phyloP scores from a whole-genome alignment of 108 stramenopile species.

The Cyclotella distinguenda region DNA sequence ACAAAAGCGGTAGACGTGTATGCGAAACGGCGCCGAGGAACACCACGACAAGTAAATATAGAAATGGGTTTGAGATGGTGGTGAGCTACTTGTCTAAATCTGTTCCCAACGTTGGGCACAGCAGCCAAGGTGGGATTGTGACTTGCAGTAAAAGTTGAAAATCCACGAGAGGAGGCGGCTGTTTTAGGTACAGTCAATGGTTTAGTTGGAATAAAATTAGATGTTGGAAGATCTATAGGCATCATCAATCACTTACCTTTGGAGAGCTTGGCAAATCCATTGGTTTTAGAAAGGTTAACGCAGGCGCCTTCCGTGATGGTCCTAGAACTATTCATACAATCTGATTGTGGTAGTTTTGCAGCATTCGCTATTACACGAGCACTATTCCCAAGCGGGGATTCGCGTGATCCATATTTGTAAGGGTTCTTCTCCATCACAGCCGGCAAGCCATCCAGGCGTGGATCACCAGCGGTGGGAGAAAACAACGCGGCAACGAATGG shows the following conservation, averaged over 20 bases:
- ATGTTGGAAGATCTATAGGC: not conserved
- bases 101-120: not conserved
- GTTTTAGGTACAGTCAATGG: not conserved
- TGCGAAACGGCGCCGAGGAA: slow-evolving; percentile 19
- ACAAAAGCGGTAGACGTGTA: slow-evolving; percentile 14
- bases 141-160: slow-evolving; percentile 22
- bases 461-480: slow-evolving; percentile 54
- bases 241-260: slow-evolving; percentile 5
- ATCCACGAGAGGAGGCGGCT: slow-evolving; percentile 24
- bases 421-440: slow-evolving; percentile 65
- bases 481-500: slow-evolving; percentile 68
- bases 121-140: slow-evolving; percentile 3
- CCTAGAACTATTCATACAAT: not conserved
- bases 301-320: not conserved
- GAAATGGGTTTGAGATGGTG: not conserved
- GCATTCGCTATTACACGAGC: no score
- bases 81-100: not conserved
- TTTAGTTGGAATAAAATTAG: not conserved
- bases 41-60: slow-evolving; percentile 1
- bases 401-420: slow-evolving; percentile 32
- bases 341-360: not conserved
- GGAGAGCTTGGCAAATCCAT: not conserved
- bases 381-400: slow-evolving; percentile 1
- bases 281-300: slow-evolving; percentile 5
- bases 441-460: slow-evolving; percentile 46